Base-by-base conservation (phyloP, 352 stramenopile species). In the Aphanomyces euteiches region DNA sequence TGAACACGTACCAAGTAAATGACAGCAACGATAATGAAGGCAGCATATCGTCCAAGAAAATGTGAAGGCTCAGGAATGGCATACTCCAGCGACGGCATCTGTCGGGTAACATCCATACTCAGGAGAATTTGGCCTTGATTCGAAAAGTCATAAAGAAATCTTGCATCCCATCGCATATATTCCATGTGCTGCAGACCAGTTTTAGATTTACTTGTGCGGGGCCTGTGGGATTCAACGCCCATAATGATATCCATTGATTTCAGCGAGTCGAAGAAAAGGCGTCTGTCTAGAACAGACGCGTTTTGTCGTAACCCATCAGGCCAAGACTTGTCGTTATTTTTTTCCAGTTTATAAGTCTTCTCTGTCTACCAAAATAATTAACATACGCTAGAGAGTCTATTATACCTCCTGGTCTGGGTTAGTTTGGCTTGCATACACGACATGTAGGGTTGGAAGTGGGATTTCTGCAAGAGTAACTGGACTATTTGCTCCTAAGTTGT, bases 51-150 rank as follows among this genome's bases (percentile, higher is more conserved):
- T 12, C 7, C 28, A 28, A 28, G 28, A 28, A 10, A 63, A 67
- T 39, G 7, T 47, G 56, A 36, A 58, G 38, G 10, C 5, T 61
- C 78, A 77, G 84, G 63, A 85, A 87, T 13, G 87, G 40, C 13
- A 50, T 72, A 38, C 84, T 76, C 69, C 88, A 40, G 34, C n/a
- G n/a, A 6, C 59, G 63, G 2, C 56, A 67, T 21, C 75, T 39
- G 34, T 36, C 87, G 67, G 2, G 77, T 71, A 19, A 88, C 89
- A 47, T 80, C 80, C 72, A 92, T 78, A 6, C 76, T 79, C 8
- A 90, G 81, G 50, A 90, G 80, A 37, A 92, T 57, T 54, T 92
- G 85, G 13, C 85, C 80, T 61, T 90, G 85, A 56, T 83, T 89
- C 54, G 83, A 76, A 6, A 92, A 64, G 41, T 90, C 79, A 66